Evolutionary conservation across 345 rosid genomes (phyloP).

Genomic region (Aquilaria yunnanensis): DNA sequence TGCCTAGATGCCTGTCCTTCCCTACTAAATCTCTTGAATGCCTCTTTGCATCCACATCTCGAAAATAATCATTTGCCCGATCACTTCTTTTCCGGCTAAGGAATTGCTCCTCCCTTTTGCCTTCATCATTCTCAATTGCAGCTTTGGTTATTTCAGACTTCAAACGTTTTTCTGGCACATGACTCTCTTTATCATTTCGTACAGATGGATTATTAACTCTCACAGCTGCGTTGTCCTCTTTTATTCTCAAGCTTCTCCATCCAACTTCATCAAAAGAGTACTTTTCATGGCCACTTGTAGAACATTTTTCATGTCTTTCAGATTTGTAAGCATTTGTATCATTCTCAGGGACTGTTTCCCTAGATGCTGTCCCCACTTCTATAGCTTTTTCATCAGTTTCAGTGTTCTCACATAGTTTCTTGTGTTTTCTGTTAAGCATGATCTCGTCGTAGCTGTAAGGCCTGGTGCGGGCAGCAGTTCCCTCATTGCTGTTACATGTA

Average conservation of each 20-base stretch:
- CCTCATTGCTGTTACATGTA: conserved; percentile 26
- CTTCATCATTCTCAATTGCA: conserved; percentile 21
- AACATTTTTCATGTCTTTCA: conserved; percentile 27
- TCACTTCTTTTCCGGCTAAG: conserved; percentile 31
- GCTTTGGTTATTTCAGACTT: conserved; percentile 34
- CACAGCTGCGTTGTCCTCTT: conserved; percentile 18
- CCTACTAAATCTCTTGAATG: conserved; percentile 38
- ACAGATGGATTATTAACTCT: conserved; percentile 20
- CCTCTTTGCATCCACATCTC: conserved; percentile 36
- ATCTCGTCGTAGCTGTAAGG: conserved; percentile 78
- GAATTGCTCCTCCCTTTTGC: conserved; percentile 25
- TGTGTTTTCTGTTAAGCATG: conserved; percentile 58
- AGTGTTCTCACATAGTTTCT: conserved; percentile 35
- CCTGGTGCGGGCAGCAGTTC: conserved; percentile 87
- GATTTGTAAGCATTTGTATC: conserved; percentile 24
- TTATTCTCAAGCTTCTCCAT: conserved; percentile 27
- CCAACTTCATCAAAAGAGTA: conserved; percentile 23
- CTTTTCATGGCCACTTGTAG: conserved; percentile 21
- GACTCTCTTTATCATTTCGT: conserved; percentile 18
- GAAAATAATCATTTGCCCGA: conserved; percentile 21
- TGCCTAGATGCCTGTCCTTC: conserved; percentile 30
- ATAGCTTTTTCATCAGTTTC: conserved; percentile 25
- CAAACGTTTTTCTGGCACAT: conserved; percentile 31
- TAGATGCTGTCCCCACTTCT: conserved; percentile 18
- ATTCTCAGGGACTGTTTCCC: conserved; percentile 22